A percentile compares a stretch with the other conserved stretches of the same genome.
Conservation (phyloP, 2,329 filamentous ascomycete species). For the Fusarium sp. region DNA sequence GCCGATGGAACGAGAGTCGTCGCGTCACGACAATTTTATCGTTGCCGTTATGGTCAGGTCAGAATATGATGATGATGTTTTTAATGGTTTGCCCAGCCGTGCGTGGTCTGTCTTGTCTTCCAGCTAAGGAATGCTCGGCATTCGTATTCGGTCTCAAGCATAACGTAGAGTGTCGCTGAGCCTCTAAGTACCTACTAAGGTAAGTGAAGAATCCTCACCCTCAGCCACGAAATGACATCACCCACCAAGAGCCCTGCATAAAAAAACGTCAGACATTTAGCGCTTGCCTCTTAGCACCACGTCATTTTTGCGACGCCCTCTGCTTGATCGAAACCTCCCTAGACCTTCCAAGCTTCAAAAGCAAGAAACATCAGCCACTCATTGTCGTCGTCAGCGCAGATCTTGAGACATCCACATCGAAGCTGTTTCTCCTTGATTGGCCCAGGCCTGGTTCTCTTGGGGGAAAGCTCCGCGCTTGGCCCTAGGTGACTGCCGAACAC, state of each 20-base stretch:
- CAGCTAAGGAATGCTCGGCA: slow-evolving; percentile 21
- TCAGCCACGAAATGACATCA: slow-evolving; percentile 41
- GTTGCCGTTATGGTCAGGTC: slow-evolving; percentile 6
- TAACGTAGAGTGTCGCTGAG: neutral
- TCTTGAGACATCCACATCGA: slow-evolving; percentile 17
- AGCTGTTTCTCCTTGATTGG: slow-evolving; percentile 24
- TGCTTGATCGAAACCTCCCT: neutral
- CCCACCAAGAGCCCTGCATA: slow-evolving; percentile 10
- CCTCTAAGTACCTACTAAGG: too few species aligned
- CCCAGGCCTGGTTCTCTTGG: neutral
- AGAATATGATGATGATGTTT: slow-evolving; percentile 35
- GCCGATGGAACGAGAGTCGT: slow-evolving; percentile 27
- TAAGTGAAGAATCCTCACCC: slow-evolving; percentile 3
- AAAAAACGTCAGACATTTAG: slow-evolving; percentile 33
- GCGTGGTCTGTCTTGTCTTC: too few species aligned
- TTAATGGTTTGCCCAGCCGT: slow-evolving; percentile 6
- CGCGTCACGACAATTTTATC: slow-evolving; percentile 25
- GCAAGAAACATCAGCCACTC: slow-evolving; percentile 38
- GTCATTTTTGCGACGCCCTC: slow-evolving; percentile 33
- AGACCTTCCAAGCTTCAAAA: slow-evolving; percentile 12
- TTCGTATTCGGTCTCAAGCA: slow-evolving; percentile 21
- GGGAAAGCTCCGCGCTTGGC: slow-evolving; percentile 39
- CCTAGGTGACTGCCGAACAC: slow-evolving; percentile 36
- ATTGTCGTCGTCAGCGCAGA: slow-evolving; percentile 39
- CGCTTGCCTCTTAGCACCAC: slow-evolving; percentile 26